Base-by-base conservation (phyloP, 164 flowering plant genomes). In the Cinnamomum chago region DNA sequence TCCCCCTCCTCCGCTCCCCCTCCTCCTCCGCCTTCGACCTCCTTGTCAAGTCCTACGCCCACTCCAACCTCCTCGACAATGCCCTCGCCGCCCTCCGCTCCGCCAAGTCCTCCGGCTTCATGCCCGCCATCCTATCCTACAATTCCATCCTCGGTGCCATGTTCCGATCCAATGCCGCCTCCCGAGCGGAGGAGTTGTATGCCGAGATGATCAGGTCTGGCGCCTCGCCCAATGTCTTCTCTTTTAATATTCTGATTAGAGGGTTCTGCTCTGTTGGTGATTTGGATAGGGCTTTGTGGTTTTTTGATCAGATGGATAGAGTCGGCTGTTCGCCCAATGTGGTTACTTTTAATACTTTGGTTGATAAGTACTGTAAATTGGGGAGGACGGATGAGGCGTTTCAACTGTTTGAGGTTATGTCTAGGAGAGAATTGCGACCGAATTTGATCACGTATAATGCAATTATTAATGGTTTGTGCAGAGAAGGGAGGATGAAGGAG, bases 81-180 rank as follows among this genome's bases (percentile, higher is more conserved):
- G 95, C 90, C 70, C 12, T 87, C 33, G 79, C 80, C 24, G 75
- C 83, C 25, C 83, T 94, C 30, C 60, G 77, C 67, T 82, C 86
- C 64, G 88, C 96, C 2, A 85, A 85, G 75, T 52, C 55, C 3
- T 55, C 82, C 58, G 98, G 98, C 10, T 92, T 92, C 79, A 85
- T 86, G 90, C 95, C 94, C 12, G 88, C 92, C n/a, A 86, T 90
- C 14, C 79, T 94, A 73, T 84, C 97, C 1, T 94, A 92, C 72
- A 94, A 94, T 74, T 83, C 92, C 0, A 78, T 94, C 75, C 79
- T 92, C 6, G 90, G 91, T 60, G 84, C 92, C 1, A 73, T 90
- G 2, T 80, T 88, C 58, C 83, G 88, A 80, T 65, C 79, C 23
- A 73, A 75, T 22, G 72, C 85, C 0, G 30, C 78, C 17, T 65